Percentiles rank a stretch among this genome's conserved stretches.
These are phyloP conservation scores for Corymbia calophylla DNA, from an alignment of 441 rosid species.

Conservation along the genomic window DNA sequence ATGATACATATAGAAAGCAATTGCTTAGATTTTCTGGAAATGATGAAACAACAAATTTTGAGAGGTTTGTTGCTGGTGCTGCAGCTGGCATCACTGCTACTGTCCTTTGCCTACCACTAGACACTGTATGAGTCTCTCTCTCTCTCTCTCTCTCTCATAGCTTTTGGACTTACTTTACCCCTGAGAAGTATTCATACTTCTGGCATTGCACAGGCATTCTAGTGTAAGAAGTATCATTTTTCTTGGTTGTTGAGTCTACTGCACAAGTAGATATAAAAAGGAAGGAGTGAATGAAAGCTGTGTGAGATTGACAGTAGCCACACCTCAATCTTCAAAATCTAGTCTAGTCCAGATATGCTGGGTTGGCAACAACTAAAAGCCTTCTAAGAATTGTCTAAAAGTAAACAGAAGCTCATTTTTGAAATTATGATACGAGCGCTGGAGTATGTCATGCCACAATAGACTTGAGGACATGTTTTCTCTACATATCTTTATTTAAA, in stretches of 20 bases:
- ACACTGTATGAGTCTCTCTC: constrained; percentile 47
- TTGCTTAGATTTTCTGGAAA: constrained; percentile 56
- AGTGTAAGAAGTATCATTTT: not conserved
- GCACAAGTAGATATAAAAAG: not conserved
- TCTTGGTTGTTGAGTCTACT: not conserved
- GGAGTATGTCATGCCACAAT: not conserved
- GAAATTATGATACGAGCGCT: not conserved
- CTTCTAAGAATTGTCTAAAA: not conserved
- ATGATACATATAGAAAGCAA: constrained; percentile 70
- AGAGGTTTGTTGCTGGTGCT: constrained; percentile 91
- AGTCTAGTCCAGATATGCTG: not conserved
- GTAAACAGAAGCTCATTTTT: not conserved
- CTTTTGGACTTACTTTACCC: not conserved
- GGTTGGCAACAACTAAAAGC: not conserved
- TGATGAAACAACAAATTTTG: constrained; percentile 68
- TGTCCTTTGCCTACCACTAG: constrained; percentile 86
- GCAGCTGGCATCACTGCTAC: constrained; percentile 90
- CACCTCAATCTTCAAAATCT: not conserved
- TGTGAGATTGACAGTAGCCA: not conserved
- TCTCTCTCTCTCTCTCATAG: not conserved
- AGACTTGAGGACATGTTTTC: not conserved
- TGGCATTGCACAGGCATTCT: not conserved
- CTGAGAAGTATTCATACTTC: not conserved
- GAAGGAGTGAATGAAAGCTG: not conserved
- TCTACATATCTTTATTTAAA: not conserved